Percentiles rank a stretch among this genome's conserved stretches.
Conservation (phyloP, 495 filamentous ascomycete genomes). For the Astrothelium subdiscretum region DNA sequence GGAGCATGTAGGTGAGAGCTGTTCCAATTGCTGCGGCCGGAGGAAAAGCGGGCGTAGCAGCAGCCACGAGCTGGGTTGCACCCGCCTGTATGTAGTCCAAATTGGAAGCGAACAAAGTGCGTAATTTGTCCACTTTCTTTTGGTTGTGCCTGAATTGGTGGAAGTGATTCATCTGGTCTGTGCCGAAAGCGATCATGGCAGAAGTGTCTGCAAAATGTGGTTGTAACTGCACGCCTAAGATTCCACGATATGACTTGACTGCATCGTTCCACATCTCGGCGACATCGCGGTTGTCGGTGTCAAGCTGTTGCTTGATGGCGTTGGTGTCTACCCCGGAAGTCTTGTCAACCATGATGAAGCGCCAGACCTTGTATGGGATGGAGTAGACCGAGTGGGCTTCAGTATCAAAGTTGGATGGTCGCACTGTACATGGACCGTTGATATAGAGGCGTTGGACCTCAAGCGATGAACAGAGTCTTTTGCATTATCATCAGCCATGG, state of each 20-base stretch:
- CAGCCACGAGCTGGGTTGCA: conserved; percentile 12
- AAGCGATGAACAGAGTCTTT: too few species aligned
- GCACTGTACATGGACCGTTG: too few species aligned
- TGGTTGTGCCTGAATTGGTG: conserved; percentile 18
- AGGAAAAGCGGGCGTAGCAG: conserved; percentile 16
- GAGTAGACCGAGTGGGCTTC: too few species aligned
- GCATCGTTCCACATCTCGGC: conserved; percentile 16
- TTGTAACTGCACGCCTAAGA: conserved; percentile 10
- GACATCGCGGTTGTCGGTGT: conserved; percentile 8
- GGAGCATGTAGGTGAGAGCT: conserved; percentile 18
- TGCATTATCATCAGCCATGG: too few species aligned
- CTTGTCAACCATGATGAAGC: not conserved
- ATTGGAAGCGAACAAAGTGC: conserved; percentile 10
- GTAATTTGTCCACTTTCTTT: conserved; percentile 18
- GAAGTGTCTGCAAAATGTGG: conserved; percentile 7
- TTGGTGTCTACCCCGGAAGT: not conserved
- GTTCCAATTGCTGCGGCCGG: conserved; percentile 17
- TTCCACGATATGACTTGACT: conserved; percentile 13
- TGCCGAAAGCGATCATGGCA: not conserved
- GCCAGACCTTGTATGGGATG: too few species aligned
- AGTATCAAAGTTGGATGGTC: too few species aligned
- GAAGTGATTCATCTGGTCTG: conserved; percentile 12
- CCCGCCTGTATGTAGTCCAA: conserved; percentile 14
- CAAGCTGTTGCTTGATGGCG: not conserved
- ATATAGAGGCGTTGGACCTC: too few species aligned